phyloP scores from a whole-genome alignment of 306 rosid species.

The Pterocarpus santalinus region DNA sequence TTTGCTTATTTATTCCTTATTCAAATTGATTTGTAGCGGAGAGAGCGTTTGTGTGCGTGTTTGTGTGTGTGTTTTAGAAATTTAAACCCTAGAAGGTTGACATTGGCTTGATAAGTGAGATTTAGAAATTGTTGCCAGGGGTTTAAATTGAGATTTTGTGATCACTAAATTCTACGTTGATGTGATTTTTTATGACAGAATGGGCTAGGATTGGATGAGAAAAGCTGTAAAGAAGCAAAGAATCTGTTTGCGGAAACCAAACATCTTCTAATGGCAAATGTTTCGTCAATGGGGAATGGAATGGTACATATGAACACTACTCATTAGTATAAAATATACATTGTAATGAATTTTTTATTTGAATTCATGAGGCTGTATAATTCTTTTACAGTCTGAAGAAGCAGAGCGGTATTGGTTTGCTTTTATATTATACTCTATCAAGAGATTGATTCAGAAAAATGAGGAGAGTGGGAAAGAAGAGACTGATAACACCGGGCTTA shows the following conservation, averaged over 20 bases:
- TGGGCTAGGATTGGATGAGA: constrained; percentile 69
- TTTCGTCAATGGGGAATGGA: constrained; percentile 76
- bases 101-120: constrained; percentile 7
- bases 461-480: constrained; percentile 52
- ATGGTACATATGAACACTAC: constrained; percentile 52
- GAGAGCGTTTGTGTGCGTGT: not conserved
- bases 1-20: not conserved
- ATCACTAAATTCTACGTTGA: constrained; percentile 20
- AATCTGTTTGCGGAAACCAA: constrained; percentile 75
- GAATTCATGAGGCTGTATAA: constrained; percentile 27
- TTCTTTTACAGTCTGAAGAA: constrained; percentile 77
- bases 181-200: constrained; percentile 57
- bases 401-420: constrained; percentile 88
- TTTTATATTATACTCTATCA: constrained; percentile 75
- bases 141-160: constrained; percentile 16
- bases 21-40: not conserved
- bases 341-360: constrained; percentile 32
- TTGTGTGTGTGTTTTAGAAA: not conserved
- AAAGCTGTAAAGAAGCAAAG: constrained; percentile 56
- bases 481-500: constrained; percentile 58
- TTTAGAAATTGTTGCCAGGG: not conserved
- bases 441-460: constrained; percentile 64
- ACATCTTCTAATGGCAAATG: constrained; percentile 61
- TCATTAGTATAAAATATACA: not conserved
- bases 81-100: not conserved